Base-by-base conservation (phyloP, 169 alveolate species). In the Plasmodium blacklocki region DNA sequence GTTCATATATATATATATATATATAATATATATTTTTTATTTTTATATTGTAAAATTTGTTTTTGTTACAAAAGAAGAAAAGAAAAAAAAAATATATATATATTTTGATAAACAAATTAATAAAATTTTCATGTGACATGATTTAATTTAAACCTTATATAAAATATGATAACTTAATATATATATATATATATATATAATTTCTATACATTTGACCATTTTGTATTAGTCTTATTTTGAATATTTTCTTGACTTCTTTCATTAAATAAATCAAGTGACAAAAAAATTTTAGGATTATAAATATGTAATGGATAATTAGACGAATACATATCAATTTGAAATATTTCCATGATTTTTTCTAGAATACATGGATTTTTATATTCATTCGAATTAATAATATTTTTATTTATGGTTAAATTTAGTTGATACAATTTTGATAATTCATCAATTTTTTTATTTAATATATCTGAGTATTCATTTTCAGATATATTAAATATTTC, bases 321-420 rank as follows among this genome's bases (percentile, higher is more conserved):
- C 58, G 91, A 67, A 83, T 83, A 83, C 21, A 68, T 73, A 70
- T 83, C 91, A 39, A 83, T 68, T 18, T 83, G 73, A 83, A 68
- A 83, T 45, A 83, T 68, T 73, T 83, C 47, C 91, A 83, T 83
- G 70, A 83, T 83, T 83, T 83, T 83, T 68, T 83, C 85, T 52
- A 83, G 70, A 83, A 83, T 83, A 49, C 91, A 68, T 29, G 91
- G 91, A 43, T 83, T 83, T 19, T 83, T 83, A 83, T 83, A 83
- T 68, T 83, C 91, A 67, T 83, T 83, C n/a, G 91, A 83, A 49
- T 83, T 83, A 47, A 68, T 83, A 43, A 83, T 83, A 83, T 83
- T 83, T 83, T 83, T 83, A 83, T 83, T 83, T 32, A 83, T 83
- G 4, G 91, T 83, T 83, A 83, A 83, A 68, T 83, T 43, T 45